Evolutionary conservation across 1,284 basidiomycete genomes (phyloP), one percentile per base, ranked within the genome.

Genomic region (Moesziomyces sp.): DNA sequence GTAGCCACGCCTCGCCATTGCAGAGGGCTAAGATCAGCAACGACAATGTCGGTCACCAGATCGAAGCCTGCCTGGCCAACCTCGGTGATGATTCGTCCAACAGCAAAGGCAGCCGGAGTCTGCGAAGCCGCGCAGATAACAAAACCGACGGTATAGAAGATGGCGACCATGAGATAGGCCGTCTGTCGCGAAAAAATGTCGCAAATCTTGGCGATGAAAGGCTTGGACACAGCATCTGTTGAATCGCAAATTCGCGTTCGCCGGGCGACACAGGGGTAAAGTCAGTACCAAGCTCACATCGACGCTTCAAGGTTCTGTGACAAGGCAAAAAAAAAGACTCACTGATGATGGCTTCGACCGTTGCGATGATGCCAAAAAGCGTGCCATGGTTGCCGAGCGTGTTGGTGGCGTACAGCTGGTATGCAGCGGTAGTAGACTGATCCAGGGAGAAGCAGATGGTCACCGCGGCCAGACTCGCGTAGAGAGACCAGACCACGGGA

Each of bases 181-280:
- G 73, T 49, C 24, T 74, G 74, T 16, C 80, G 74, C 21, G 78
- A 79, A 21, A 79, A 80, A 19, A 80, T 61, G 53, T 81, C 80
- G 48, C 76, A 56, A 8, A 80, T 45, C 50, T 80, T 80, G 42
- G 69, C 79, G 34, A 81, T 46, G 26, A 76, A 64, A 16, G 76
- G 75, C 66, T 81, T 81, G 40, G 61, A 58, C 19, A 82, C 74
- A 28, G 76, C 80, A 21, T 57, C 58, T 57, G 49, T 28, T 28
- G 9, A 8, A 46, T 52, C 16, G 26, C 14, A 38, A 38, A 38
- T 16, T 5, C 14, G 35, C 35, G 16, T 38, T 38, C 35, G 35
- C 16, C 35, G 16, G 16, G 35, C 35, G 35, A 38, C 14, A 16
- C 35, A 38, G 35, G 35, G 35, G 16, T 7, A 18, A 38, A 38